phyloP scores from a whole-genome alignment of 2,329 filamentous ascomycete genomes.

The Xylaria hypoxylon region DNA sequence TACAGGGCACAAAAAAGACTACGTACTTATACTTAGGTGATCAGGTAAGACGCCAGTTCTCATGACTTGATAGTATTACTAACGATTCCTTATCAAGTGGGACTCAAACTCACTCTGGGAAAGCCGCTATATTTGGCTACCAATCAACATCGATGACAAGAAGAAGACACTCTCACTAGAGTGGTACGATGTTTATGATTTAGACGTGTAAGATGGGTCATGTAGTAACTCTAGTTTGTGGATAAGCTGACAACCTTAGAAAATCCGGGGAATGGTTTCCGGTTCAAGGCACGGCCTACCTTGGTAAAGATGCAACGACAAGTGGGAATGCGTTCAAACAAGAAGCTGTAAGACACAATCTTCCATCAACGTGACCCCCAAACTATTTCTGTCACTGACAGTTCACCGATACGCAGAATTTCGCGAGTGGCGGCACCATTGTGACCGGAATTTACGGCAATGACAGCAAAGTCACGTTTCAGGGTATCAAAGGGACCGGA shows the following conservation, averaged over 20 bases:
- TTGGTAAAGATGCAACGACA: slow-evolving; percentile 58
- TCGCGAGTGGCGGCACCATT: slow-evolving; percentile 60
- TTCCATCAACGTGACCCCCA: too few species aligned
- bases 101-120: slow-evolving; percentile 68
- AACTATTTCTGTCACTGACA: slow-evolving; percentile 29
- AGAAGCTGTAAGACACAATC: slow-evolving; percentile 56
- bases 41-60: slow-evolving; percentile 45
- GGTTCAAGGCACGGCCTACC: slow-evolving; percentile 62
- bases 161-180: slow-evolving; percentile 62
- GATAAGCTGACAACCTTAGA: slow-evolving; percentile 38
- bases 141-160: slow-evolving; percentile 63
- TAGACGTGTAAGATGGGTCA: slow-evolving; percentile 56
- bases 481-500: slow-evolving; percentile 60
- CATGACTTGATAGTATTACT: not conserved
- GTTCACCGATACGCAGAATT: slow-evolving; percentile 51
- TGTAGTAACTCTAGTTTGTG: not conserved
- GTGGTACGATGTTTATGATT: slow-evolving; percentile 68
- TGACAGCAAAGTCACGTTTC: slow-evolving; percentile 65
- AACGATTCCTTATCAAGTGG: slow-evolving; percentile 52
- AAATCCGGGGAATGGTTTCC: slow-evolving; percentile 61
- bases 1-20: slow-evolving; percentile 60
- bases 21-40: slow-evolving; percentile 65
- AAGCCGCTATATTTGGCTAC: slow-evolving; percentile 68
- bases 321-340: slow-evolving; percentile 64
- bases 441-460: slow-evolving; percentile 66